Evolutionary conservation across 306 rosid genomes (phyloP).

Genomic region (Trifolium subterraneum): DNA sequence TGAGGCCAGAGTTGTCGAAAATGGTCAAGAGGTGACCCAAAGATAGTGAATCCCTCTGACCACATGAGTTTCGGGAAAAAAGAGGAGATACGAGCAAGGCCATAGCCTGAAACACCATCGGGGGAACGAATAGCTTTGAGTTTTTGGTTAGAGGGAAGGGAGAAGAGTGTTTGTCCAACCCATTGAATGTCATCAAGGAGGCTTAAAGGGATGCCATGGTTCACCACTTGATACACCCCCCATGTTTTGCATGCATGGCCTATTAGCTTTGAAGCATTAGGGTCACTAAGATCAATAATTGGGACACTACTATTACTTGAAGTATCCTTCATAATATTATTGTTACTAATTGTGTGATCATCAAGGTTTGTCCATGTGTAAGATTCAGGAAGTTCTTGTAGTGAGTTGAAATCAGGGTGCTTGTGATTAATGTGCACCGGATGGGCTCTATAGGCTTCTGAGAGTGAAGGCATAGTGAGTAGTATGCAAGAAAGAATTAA

Average conservation of each 20-base stretch:
- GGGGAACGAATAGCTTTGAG: slow-evolving; percentile 79
- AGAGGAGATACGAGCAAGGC: slow-evolving; percentile 81
- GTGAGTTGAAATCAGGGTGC: slow-evolving; percentile 67
- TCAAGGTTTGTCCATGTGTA: slow-evolving; percentile 65
- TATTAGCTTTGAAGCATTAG: slow-evolving; percentile 58
- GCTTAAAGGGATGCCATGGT: slow-evolving; percentile 59
- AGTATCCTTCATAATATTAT: neutral
- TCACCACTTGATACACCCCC: slow-evolving; percentile 83
- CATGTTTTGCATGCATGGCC: slow-evolving; percentile 83
- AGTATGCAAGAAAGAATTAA: neutral
- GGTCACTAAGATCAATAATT: slow-evolving; percentile 67
- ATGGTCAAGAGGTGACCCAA: slow-evolving; percentile 78
- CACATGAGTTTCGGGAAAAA: slow-evolving; percentile 96
- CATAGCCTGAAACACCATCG: slow-evolving; percentile 75
- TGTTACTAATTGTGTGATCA: slow-evolving; percentile 14
- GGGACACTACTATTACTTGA: slow-evolving; percentile 45
- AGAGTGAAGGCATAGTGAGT: slow-evolving; percentile 71
- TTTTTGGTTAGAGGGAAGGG: slow-evolving; percentile 65
- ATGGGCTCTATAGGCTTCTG: slow-evolving; percentile 68
- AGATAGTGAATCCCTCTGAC: slow-evolving; percentile 90
- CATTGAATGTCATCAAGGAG: slow-evolving; percentile 61
- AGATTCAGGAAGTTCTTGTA: slow-evolving; percentile 76
- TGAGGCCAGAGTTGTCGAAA: slow-evolving; percentile 90
- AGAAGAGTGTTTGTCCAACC: slow-evolving; percentile 57
- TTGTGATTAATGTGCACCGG: slow-evolving; percentile 62